Conservation (phyloP, 805 yeast genomes). For the Kuraishia molischiana region DNA sequence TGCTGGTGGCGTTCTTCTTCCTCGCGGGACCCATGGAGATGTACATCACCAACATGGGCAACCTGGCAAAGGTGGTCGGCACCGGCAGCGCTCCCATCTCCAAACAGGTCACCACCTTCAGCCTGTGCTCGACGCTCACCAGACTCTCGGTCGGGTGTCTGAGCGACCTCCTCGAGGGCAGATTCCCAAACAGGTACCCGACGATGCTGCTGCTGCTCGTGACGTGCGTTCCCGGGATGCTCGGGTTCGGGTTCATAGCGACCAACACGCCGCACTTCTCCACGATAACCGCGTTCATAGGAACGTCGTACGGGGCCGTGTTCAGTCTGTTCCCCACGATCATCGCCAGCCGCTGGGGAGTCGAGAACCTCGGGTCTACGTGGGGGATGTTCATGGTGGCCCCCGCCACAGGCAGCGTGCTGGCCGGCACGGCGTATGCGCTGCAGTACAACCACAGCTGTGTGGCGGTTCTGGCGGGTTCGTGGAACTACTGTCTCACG, state of each 20-base stretch:
- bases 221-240: conserved; percentile 1
- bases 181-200: background rate
- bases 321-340: conserved; percentile 83
- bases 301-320: conserved; percentile 69
- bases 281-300: conserved; percentile 39
- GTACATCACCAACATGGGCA: conserved; percentile 73
- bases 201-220: conserved; percentile 2
- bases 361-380: conserved; percentile 79
- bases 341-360: conserved; percentile 79
- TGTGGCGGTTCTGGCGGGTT: background rate
- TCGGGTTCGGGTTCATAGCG: conserved; percentile 6
- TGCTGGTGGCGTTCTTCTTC: conserved; percentile 55
- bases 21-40: conserved; percentile 80
- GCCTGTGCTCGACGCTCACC: conserved; percentile 55
- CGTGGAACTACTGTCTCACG: conserved; percentile 6
- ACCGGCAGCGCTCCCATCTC: conserved; percentile 15
- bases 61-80: conserved; percentile 40
- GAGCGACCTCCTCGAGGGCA: conserved; percentile 42
- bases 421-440: conserved; percentile 67
- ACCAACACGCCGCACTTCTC: conserved; percentile 6
- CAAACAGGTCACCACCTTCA: conserved; percentile 49
- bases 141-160: conserved; percentile 56
- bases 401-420: conserved; percentile 73
- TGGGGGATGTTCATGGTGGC: conserved; percentile 88
- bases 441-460: conserved; percentile 38